phyloP scores from a whole-genome alignment of 257 asterid species.

The Apocynum venetum region DNA sequence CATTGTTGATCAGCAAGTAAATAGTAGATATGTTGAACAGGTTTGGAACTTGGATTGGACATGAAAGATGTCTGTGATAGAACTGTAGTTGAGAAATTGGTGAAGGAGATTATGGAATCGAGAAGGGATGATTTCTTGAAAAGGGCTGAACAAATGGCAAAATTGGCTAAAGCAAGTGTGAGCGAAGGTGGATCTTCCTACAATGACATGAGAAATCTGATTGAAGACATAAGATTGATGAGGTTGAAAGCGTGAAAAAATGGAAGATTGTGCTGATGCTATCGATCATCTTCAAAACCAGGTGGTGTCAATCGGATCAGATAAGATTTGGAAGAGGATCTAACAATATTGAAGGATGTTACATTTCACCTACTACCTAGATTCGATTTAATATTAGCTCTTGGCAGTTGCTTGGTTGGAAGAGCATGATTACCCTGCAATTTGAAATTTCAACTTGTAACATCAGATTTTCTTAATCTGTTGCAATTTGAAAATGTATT shows the following conservation, averaged over 20 bases:
- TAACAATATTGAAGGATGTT: not conserved
- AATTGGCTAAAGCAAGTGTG: constrained; percentile 34
- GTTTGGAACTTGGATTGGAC: constrained; percentile 62
- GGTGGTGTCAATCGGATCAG: not conserved
- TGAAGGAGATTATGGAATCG: constrained; percentile 43
- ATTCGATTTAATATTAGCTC: not conserved
- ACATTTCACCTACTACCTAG: not conserved
- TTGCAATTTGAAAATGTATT: no score
- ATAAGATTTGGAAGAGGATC: not conserved
- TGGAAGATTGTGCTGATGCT: not conserved
- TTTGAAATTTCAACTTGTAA: no score
- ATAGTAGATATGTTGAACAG: constrained; percentile 46
- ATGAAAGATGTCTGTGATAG: constrained; percentile 65
- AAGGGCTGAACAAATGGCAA: constrained; percentile 39
- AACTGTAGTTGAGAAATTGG: constrained; percentile 31
- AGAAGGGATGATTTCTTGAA: constrained; percentile 35
- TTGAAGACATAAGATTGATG: constrained; percentile 18
- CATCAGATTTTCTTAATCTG: no score
- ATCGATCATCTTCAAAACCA: not conserved
- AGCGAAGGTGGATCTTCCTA: constrained; percentile 52
- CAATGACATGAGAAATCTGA: constrained; percentile 28
- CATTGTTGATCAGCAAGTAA: constrained; percentile 57
- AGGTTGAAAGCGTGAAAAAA: not conserved
- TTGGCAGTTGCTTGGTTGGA: not conserved
- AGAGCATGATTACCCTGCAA: no score